phyloP scores from a whole-genome alignment of 257 asterid species.

The Dorcoceras hygrometricum region DNA sequence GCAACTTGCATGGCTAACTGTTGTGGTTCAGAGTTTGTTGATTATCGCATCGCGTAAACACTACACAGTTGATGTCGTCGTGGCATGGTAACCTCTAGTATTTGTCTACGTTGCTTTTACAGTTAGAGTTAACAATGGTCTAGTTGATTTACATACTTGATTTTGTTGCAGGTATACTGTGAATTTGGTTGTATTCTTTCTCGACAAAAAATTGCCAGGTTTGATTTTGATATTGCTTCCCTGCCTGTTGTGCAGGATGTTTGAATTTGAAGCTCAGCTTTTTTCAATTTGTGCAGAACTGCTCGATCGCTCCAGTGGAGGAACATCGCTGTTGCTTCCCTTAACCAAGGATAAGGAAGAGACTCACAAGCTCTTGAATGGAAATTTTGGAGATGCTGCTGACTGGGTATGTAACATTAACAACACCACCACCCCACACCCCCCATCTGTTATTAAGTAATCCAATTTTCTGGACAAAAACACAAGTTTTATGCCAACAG shows the following conservation, averaged over 20 bases:
- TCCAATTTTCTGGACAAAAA: neutral
- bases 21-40: neutral
- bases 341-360: constrained; percentile 79
- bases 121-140: neutral
- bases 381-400: constrained; percentile 66
- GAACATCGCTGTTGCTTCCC: constrained; percentile 61
- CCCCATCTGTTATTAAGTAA: neutral
- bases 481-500: neutral
- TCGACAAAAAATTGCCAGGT: neutral
- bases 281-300: constrained; percentile 48
- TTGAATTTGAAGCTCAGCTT: neutral
- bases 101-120: neutral
- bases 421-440: neutral
- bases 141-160: neutral
- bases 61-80: neutral
- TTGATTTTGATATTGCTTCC: neutral
- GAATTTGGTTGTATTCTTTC: neutral
- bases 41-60: neutral
- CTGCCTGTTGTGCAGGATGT: neutral
- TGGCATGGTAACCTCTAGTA: neutral
- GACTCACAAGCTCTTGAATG: constrained; percentile 73
- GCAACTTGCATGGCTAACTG: neutral
- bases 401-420: constrained; percentile 59
- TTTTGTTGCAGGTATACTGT: neutral
- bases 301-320: constrained; percentile 68